Percentiles rank a stretch among this genome's conserved stretches.
Evolutionary conservation across 163 green algal genomes (phyloP).

Genomic region (Chlorella variabilis): DNA sequence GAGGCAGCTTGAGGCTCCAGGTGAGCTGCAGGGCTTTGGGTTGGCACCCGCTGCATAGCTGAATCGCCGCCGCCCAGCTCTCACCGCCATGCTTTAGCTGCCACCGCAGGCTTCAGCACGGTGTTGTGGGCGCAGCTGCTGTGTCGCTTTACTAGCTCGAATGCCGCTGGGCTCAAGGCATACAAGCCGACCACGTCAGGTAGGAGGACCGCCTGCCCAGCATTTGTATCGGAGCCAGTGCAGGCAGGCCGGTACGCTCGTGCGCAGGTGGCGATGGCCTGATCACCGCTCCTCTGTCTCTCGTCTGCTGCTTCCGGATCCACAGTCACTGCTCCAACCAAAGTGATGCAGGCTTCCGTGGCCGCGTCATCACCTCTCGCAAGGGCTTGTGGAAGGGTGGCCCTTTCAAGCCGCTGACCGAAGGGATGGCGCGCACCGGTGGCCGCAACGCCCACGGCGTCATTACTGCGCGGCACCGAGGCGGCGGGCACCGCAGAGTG

Average conservation of each 20-base stretch:
- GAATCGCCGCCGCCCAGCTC: neutral
- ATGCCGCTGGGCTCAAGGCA: constrained; percentile 54
- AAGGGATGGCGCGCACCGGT: constrained; percentile 68
- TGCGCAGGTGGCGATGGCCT: neutral
- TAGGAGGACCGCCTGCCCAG: constrained; percentile 14
- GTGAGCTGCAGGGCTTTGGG: too few relatives aligned
- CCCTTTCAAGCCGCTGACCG: constrained; percentile 78
- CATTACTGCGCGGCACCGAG: constrained; percentile 80
- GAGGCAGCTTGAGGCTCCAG: neutral
- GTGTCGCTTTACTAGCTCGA: neutral
- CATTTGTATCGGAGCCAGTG: too few relatives aligned
- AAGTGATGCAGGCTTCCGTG: constrained; percentile 49
- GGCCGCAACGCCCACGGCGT: constrained; percentile 83
- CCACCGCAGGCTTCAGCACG: neutral
- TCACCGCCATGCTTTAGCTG: neutral
- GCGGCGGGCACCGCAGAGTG: constrained; percentile 78
- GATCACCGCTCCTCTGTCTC: too few relatives aligned
- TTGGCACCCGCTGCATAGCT: too few relatives aligned
- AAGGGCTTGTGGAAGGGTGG: constrained; percentile 82
- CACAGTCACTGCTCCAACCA: too few relatives aligned
- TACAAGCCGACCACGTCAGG: constrained; percentile 81
- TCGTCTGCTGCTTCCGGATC: too few relatives aligned
- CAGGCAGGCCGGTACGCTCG: neutral
- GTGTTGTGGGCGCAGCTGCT: constrained; percentile 18
- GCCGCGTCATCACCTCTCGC: constrained; percentile 68